Evolutionary conservation across 768 basidiomycete species (phyloP), one percentile per base, ranked within the genome.

Genomic region (Agaricus subrufescens): DNA sequence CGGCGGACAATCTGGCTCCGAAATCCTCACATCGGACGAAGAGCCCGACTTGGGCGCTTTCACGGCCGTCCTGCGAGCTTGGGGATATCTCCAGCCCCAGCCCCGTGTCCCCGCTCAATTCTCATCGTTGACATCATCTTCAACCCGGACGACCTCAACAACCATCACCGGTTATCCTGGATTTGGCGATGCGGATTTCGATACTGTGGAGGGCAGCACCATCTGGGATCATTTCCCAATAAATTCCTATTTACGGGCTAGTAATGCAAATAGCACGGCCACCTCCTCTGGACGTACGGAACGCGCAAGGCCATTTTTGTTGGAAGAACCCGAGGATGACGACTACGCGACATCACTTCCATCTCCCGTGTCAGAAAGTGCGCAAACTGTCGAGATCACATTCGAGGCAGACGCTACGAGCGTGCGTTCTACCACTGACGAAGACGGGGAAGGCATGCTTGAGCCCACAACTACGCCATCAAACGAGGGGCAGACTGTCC

Each of bases 1-100:
- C 2, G 30, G n/a, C 3, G 27, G 30, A 26, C 54, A 49, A 43
- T 49, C 54, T 10, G 54, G 54, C 38, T 56, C 54, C 14, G 54
- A 56, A 23, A 48, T 56, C 47, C 39, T 50, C 48, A 83, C 81
- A 25, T 81, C 82, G 25, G 82, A 84, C 63, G 81, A 88, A 66
- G 78, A 80, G 57, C 87, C 87, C 43, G 86, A 89, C 68, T 76
- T 90, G 7, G 89, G 88, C 6, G 85, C 85, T 8, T 89, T 90
- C 67, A 80, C 75, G 12, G 75, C 81, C 37, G 85, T 90, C 25
- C 79, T 90, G 46, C 78, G 86, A n/a, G 87, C 84, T 53, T 74
- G 84, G 69, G 76, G 66, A 19, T 77, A 85, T 54, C 65, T 85
- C 0, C 82, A 84, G 58, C 83, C 75, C 3, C 68, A 67, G 47